Base-by-base conservation (phyloP, 495 filamentous ascomycete genomes). In the Neurospora hispaniola region DNA sequence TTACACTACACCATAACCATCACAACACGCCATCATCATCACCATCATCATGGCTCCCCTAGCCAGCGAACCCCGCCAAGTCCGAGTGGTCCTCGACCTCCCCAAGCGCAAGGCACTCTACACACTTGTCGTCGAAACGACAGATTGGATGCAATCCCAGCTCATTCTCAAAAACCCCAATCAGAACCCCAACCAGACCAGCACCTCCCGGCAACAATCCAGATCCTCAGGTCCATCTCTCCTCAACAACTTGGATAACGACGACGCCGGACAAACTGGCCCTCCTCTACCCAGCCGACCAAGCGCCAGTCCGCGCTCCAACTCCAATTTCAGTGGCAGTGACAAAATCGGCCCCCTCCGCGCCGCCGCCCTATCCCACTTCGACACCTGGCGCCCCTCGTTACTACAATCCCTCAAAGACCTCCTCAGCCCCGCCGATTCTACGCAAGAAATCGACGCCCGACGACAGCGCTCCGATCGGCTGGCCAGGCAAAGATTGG, bases 61-160 rank as follows among this genome's bases (percentile, higher is more conserved):
- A 35, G 82, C 79, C 40, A 81, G 42, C 41, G 84, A 86, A 43
- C 84, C 84, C 18, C 79, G 83, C 69, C 82, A 83, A 42, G 69
- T 86, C 38, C 81, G 83, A n/a, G 74, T 84, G 9, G 79, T 82
- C 10, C 75, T 86, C n/a, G 82, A 84, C 69, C 79, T 77, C 69
- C 78, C 81, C 35, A 79, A 79, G 41, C 83, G 84, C 74, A 81
- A 79, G 71, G 82, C 78, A 4, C 79, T 84, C 23, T 83, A 84
- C 73, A 75, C 70, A 20, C 81, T 86, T 31, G 73, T 84, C 31
- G 54, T 74, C 39, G 81, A 85, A 31, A 82, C 84, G 73, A 79
- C 74, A 3, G 73, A 72, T 20, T 81, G 76, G 54, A 85, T 85
- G 83, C 82, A 82, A 42, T 81, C 81, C 3, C 82, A 85, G 59